These are phyloP conservation scores for Capronia americana DNA, from an alignment of 2,329 filamentous ascomycete species.

Conservation along the genomic window DNA sequence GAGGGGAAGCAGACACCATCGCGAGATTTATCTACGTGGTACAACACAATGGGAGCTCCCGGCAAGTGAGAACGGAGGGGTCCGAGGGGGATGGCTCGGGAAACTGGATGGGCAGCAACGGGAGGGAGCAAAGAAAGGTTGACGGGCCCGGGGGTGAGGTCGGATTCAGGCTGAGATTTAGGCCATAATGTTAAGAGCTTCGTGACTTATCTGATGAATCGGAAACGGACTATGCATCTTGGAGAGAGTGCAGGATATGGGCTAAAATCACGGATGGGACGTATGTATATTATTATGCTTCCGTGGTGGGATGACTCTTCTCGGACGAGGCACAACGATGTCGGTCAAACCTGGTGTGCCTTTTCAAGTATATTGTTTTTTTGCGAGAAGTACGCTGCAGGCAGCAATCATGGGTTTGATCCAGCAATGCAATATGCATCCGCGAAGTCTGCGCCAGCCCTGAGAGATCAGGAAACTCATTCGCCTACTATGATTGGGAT, in stretches of 20 bases:
- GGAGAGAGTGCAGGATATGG: neutral
- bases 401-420: neutral
- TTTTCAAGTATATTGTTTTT: neutral
- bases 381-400: neutral
- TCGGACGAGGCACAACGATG: neutral
- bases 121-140: slow-evolving; percentile 33
- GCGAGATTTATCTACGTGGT: slow-evolving; percentile 57
- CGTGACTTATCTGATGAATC: neutral
- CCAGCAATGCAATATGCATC: neutral
- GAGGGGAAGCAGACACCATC: slow-evolving; percentile 54
- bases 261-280: neutral
- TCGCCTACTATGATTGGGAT: too few species aligned
- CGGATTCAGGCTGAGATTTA: slow-evolving; percentile 39
- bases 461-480: neutral
- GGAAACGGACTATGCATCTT: neutral
- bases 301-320: neutral
- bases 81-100: slow-evolving; percentile 37
- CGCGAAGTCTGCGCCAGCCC: neutral
- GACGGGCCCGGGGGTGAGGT: slow-evolving; percentile 37
- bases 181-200: slow-evolving; percentile 26
- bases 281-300: neutral
- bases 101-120: slow-evolving; percentile 39
- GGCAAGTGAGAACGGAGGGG: slow-evolving; percentile 35
- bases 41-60: slow-evolving; percentile 46
- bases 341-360: neutral